phyloP scores from a whole-genome alignment of 805 yeast genomes.

The Candida berthetii region DNA sequence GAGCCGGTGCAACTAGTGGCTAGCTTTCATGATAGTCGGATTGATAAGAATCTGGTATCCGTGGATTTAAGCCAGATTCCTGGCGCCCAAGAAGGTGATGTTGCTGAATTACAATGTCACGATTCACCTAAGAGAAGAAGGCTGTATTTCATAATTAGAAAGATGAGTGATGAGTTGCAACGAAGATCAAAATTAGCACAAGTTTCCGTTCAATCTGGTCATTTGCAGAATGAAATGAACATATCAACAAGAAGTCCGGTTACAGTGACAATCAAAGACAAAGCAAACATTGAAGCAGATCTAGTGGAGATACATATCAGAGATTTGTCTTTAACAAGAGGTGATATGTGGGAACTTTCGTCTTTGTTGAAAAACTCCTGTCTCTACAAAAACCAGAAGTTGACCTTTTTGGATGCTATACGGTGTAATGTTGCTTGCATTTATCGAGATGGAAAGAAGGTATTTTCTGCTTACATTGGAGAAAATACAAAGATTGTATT shows the following conservation, averaged over 20 bases:
- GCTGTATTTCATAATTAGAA: conserved; percentile 37
- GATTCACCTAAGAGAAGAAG: conserved; percentile 27
- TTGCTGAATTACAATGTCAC: conserved; percentile 61
- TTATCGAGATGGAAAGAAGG: conserved; percentile 56
- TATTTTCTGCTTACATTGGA: conserved; percentile 73
- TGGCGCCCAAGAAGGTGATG: conserved; percentile 64
- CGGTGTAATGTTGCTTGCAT: conserved; percentile 61
- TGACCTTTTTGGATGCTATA: conserved; percentile 56
- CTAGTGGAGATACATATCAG: conserved; percentile 75
- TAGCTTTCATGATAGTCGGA: conserved; percentile 59
- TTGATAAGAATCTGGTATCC: conserved; percentile 51
- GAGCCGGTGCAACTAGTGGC: conserved; percentile 14
- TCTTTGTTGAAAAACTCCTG: conserved; percentile 55
- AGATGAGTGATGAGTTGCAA: conserved; percentile 22
- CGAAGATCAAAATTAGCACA: conserved; percentile 27
- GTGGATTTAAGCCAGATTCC: conserved; percentile 56
- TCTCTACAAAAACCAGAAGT: conserved; percentile 57
- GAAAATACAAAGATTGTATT: conserved; percentile 73
- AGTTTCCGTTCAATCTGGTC: conserved; percentile 55
- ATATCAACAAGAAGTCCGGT: conserved; percentile 66
- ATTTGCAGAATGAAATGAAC: conserved; percentile 53
- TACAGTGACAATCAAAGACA: conserved; percentile 40
- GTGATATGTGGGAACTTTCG: conserved; percentile 88
- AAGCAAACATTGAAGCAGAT: conserved; percentile 61
- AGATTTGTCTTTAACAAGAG: conserved; percentile 78